Evolutionary conservation across 805 yeast species (phyloP), one percentile per base, ranked within the genome.

Genomic region (Saccharomyces kudriavzevii): DNA sequence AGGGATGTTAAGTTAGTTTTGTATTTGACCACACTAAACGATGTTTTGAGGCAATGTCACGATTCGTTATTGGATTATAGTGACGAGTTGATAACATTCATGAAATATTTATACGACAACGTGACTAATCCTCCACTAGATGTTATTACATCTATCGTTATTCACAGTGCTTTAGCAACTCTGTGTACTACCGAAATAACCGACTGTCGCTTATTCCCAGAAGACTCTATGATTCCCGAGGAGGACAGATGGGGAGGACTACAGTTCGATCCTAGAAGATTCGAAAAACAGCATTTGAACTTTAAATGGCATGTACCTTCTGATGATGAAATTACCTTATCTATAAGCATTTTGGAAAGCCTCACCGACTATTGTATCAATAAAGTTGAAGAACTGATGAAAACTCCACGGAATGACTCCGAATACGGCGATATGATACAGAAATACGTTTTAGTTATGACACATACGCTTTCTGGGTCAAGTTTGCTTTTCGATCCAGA

Each of bases 241-340:
- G 82, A 77, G 49, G 75, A 75, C 24, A 77, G 84, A 54, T 87
- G 95, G 95, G 95, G 95, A 48, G 89, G 82, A 0, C 77, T 80
- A 54, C 89, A 85, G 59, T 81, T 83, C 59, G 80, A 78, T 56
- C 69, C 74, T 0, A 61, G 68, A 20, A 74, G 88, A 56, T 81
- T 84, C 51, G 64, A 74, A 1, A 53, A 62, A 11, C 77, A 77
- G 13, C 77, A 79, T 56, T 66, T 87, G 31, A 61, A 74, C 0
- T 83, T 89, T 58, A 71, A 76, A 0, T 92, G 99, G 99, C 89
- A 84, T 61, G 66, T 76, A 0, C 97, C 98, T 0, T 63, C 74
- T 0, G 68, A 68, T 1, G 68, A 61, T 1, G 90, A 85, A 48
- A 71, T 88, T 2, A 71, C 72, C 0, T 78, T 80, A 62, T 91